Conservation (phyloP, 768 basidiomycete species). For the Psilocybe cyanescens region DNA sequence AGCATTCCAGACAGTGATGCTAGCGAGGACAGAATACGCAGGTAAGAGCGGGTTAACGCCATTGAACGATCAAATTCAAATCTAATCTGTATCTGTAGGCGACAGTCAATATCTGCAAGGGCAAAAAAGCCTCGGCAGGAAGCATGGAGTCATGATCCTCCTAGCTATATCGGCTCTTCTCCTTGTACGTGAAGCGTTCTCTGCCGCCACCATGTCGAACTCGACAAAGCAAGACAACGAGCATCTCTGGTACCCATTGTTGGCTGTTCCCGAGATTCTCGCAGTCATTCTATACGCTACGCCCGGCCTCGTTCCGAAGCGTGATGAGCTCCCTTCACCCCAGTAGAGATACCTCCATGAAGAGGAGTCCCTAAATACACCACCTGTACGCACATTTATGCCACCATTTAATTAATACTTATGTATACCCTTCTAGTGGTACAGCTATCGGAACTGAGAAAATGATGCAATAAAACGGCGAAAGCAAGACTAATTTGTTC, state of each 20-base stretch:
- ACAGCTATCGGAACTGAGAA: too few species aligned
- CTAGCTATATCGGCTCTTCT: conserved; percentile 35
- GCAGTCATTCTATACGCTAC: conserved; percentile 35
- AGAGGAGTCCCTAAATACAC: too few species aligned
- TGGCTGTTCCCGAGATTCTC: conserved; percentile 41
- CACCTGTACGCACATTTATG: too few species aligned
- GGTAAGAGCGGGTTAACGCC: conserved; percentile 14
- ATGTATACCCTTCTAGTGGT: too few species aligned
- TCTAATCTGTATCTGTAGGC: not conserved
- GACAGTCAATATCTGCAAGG: not conserved
- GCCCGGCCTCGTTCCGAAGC: conserved; percentile 36
- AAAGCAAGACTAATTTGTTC: too few species aligned
- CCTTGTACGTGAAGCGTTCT: conserved; percentile 41
- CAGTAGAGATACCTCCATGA: too few species aligned
- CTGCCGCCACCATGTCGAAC: conserved; percentile 33
- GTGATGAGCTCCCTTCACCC: conserved; percentile 24
- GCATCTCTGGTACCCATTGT: conserved; percentile 44
- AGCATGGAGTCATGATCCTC: conserved; percentile 36
- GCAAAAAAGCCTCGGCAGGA: conserved; percentile 24
- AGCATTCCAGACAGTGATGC: conserved; percentile 31
- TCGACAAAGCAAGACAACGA: conserved; percentile 32
- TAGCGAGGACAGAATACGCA: conserved; percentile 25
- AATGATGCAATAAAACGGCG: too few species aligned
- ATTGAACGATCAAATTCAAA: too few species aligned
- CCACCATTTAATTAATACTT: too few species aligned